A percentile compares a stretch with the other conserved stretches of the same genome.
These are phyloP conservation scores for Russula brevipes DNA, from an alignment of 768 basidiomycete species.

Conservation along the genomic window DNA sequence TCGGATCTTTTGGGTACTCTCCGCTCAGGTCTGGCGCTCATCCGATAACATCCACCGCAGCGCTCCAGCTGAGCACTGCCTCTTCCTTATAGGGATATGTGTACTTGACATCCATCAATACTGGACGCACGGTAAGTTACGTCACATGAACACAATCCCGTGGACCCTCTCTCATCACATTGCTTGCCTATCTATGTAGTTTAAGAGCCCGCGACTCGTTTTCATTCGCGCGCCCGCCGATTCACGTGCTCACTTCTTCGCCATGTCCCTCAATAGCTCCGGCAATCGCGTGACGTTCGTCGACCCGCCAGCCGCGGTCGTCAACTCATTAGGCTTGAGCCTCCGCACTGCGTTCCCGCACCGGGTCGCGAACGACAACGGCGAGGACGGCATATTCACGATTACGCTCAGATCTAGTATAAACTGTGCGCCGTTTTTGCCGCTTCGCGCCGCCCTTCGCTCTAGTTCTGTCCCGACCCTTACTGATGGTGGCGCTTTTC, in stretches of 20 bases:
- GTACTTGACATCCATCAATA: constrained; percentile 53
- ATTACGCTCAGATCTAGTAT: constrained; percentile 46
- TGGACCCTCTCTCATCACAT: constrained; percentile 7
- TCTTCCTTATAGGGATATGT: constrained; percentile 53
- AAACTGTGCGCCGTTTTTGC: constrained; percentile 11
- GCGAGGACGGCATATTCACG: constrained; percentile 48
- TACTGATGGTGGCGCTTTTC: constrained; percentile 1
- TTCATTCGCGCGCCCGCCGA: constrained; percentile 54
- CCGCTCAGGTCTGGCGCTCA: constrained; percentile 44
- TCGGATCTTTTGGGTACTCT: constrained; percentile 55
- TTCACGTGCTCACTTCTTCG: constrained; percentile 51
- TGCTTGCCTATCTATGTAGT: constrained; percentile 20
- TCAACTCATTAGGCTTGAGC: constrained; percentile 36
- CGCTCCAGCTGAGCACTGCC: constrained; percentile 4
- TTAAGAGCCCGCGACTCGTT: constrained; percentile 58
- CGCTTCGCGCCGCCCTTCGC: neutral
- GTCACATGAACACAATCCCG: constrained; percentile 27
- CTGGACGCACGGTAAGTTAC: constrained; percentile 50
- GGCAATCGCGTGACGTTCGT: constrained; percentile 50
- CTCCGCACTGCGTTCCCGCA: constrained; percentile 41
- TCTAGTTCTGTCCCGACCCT: neutral
- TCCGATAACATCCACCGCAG: constrained; percentile 20
- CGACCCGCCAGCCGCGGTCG: constrained; percentile 38
- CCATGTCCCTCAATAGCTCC: constrained; percentile 56
- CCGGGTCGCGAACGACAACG: constrained; percentile 39